phyloP scores from a whole-genome alignment of 176 grass and related monocot genomes.

The Triticum dicoccoides region DNA sequence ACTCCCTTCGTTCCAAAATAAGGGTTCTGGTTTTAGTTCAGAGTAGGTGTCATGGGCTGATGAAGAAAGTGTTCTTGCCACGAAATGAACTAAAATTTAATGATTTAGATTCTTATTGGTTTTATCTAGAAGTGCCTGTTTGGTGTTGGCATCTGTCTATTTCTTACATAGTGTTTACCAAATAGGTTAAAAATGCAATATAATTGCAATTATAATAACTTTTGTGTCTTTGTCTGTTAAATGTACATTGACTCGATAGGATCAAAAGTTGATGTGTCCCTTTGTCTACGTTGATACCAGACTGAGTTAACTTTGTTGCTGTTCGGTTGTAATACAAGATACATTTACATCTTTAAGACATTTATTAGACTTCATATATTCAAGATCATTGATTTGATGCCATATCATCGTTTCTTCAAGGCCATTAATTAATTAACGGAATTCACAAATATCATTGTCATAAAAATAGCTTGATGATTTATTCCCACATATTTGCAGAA shows the following conservation, averaged over 20 bases:
- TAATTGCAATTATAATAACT: not conserved
- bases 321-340: not conserved
- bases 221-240: not conserved
- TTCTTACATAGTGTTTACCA: conserved; percentile 17
- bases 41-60: not conserved
- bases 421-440: not conserved
- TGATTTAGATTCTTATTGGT: not conserved
- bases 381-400: conserved; percentile 1
- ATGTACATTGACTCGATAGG: not conserved
- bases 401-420: not conserved
- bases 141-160: not conserved
- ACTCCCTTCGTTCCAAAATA: too few relatives aligned
- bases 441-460: not conserved
- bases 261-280: not conserved
- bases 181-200: not conserved
- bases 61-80: not conserved
- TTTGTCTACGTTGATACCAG: not conserved
- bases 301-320: conserved; percentile 16
- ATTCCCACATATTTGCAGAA: conserved; percentile 31
- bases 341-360: conserved; percentile 7
- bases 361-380: not conserved
- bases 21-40: too few relatives aligned
- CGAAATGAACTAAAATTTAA: conserved; percentile 2
- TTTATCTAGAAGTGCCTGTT: conserved; percentile 14
- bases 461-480: conserved; percentile 11